These are phyloP conservation scores for Boletus reticuloceps DNA, from an alignment of 768 basidiomycete genomes.

Conservation along the genomic window DNA sequence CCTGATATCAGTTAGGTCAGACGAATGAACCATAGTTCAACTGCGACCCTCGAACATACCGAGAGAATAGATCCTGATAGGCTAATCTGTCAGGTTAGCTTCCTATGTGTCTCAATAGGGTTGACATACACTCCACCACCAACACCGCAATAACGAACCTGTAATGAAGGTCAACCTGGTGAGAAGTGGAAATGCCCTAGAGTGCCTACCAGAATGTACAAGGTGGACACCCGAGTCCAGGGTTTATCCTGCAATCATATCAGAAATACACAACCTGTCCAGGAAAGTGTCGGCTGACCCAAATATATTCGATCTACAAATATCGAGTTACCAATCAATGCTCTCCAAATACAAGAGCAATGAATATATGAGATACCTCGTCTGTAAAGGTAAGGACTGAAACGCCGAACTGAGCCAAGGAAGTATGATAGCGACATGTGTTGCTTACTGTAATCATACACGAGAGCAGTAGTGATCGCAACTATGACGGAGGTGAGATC, in stretches of 20 bases:
- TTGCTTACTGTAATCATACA: conserved; percentile 7
- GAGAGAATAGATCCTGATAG: not conserved
- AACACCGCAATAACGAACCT: conserved; percentile 5
- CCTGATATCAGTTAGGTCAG: not conserved
- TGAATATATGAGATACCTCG: not conserved
- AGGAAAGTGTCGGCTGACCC: not conserved
- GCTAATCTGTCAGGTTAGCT: not conserved
- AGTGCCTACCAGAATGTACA: conserved; percentile 1
- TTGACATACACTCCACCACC: not conserved
- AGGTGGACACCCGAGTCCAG: conserved; percentile 1
- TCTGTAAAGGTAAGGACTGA: conserved; percentile 7
- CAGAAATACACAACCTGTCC: not conserved
- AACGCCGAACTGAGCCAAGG: not conserved
- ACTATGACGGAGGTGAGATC: not conserved
- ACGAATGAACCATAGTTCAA: too few species aligned
- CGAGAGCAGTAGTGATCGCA: not conserved
- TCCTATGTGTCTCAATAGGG: not conserved
- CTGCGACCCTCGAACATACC: not conserved
- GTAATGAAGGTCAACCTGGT: too few species aligned
- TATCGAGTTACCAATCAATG: not conserved
- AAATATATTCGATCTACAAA: not conserved
- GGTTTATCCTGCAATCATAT: not conserved
- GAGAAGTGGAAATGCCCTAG: not conserved
- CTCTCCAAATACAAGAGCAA: not conserved
- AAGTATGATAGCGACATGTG: not conserved